Conservation (phyloP, 148 eudicot species). For the Bassia scoparia region DNA sequence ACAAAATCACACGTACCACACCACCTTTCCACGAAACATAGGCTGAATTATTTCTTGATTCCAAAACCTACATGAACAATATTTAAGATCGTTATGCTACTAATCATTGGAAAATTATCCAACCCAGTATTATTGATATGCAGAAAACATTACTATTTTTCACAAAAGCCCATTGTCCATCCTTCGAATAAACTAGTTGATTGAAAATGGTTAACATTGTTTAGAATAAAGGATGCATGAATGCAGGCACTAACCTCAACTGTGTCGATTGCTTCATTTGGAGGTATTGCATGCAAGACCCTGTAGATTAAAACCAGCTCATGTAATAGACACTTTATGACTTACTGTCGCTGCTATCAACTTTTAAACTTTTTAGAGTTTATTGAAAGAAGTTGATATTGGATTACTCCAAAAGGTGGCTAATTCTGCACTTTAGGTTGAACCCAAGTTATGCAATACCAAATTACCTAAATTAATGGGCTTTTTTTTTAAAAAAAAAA, state of each 20-base stretch:
- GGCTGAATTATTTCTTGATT: conserved; percentile 63
- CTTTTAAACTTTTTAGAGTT: background rate
- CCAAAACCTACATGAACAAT: conserved; percentile 57
- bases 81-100: background rate
- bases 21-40: conserved; percentile 93
- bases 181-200: background rate
- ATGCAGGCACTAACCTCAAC: conserved; percentile 70
- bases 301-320: conserved; percentile 35
- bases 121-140: background rate
- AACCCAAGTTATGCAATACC: background rate
- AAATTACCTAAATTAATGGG: background rate
- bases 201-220: background rate
- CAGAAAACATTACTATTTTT: background rate
- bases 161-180: background rate
- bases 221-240: background rate
- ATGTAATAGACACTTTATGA: background rate
- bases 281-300: conserved; percentile 90
- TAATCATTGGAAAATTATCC: background rate
- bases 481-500: too few relatives aligned
- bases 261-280: conserved; percentile 91
- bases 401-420: background rate
- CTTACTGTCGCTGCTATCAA: background rate
- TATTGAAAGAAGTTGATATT: background rate
- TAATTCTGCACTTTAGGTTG: background rate
- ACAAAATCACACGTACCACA: conserved; percentile 56